Evolutionary conservation across 306 rosid species (phyloP), one percentile per base, ranked within the genome.

Genomic region (Cicer yamashitae): DNA sequence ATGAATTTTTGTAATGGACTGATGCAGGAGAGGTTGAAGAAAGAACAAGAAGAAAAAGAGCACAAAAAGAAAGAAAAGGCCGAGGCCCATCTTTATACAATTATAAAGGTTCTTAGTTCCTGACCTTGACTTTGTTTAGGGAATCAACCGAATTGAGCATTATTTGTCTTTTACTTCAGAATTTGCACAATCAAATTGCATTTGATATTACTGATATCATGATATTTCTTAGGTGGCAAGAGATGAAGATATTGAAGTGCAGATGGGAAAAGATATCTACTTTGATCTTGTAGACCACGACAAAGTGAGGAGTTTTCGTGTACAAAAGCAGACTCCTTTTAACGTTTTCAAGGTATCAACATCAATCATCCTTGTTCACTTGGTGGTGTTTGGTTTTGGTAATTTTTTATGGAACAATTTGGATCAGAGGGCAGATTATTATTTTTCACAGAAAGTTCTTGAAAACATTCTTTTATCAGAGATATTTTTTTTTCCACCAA

Each of bases 281-380:
- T 92, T 92, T 87, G 98, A 92, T 85, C 92, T 90, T 69, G 98
- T 90, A 61, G 96, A 92, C 76, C 96, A 92, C 68, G 96, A 89
- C 85, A 92, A 90, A 90, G 96, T 92, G 74, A 80, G 82, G 63
- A 88, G 91, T 66, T 92, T 92, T 78, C 90, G 94, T 8, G 85
- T 90, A 44, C 94, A 86, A 79, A 92, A 92, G 82, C 92, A 87
- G 75, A 86, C 73, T 66, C 73, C 90, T 20, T 92, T 92, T 68
- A 88, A 84, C 71, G 60, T 86, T 70, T 92, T 92, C 83, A 92
- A 91, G 98, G 96, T 90, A 86, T 77, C 64, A 9, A 56, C 63
- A 8, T 52, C 46, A 7, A 38, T 71, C 18, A 14, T 53, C 44
- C 56, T 64, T 70, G 38, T 78, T 61, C 6, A 7, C 60, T 22